Evolutionary conservation across 2,329 filamentous ascomycete species (phyloP).

Genomic region (Ophiostoma triangulosporum): DNA sequence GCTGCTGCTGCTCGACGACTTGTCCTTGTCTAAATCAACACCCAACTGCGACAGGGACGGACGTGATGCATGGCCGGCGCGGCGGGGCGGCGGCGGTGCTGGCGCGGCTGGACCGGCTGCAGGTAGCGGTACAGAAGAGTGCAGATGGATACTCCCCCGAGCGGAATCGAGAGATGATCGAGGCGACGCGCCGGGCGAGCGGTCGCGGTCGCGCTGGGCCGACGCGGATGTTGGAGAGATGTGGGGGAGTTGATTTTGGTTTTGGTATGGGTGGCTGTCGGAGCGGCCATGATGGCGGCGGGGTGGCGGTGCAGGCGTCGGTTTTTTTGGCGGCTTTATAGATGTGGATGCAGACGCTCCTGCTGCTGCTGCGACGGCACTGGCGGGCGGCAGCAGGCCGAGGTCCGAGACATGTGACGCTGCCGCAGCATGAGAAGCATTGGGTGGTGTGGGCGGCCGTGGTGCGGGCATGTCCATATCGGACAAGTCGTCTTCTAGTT

Average conservation of each 20-base stretch:
- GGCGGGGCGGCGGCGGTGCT: conserved; percentile 41
- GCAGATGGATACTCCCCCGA: conserved; percentile 15
- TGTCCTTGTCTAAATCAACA: background rate
- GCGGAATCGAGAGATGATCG: conserved; percentile 39
- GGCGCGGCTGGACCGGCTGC: conserved; percentile 23
- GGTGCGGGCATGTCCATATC: conserved; percentile 14
- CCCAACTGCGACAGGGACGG: conserved; percentile 12
- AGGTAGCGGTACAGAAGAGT: background rate
- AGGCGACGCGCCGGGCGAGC: conserved; percentile 19
- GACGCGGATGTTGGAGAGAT: background rate
- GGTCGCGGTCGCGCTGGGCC: conserved; percentile 9
- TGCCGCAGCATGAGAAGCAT: conserved; percentile 20
- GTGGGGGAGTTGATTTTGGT: background rate
- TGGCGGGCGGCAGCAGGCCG: conserved; percentile 1
- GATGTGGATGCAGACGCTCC: background rate
- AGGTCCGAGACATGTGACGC: conserved; percentile 5
- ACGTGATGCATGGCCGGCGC: conserved; percentile 28
- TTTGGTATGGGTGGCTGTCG: background rate
- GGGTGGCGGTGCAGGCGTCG: conserved; percentile 34
- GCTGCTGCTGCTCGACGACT: conserved; percentile 9
- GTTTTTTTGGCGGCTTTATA: conserved; percentile 2
- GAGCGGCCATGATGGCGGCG: conserved; percentile 26
- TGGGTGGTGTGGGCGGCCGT: conserved; percentile 28
- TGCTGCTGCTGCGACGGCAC: background rate
- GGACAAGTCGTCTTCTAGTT: conserved; percentile 25